Evolutionary conservation across 2,329 filamentous ascomycete species (phyloP).

Genomic region (Neofusicoccum kwambonambiense): DNA sequence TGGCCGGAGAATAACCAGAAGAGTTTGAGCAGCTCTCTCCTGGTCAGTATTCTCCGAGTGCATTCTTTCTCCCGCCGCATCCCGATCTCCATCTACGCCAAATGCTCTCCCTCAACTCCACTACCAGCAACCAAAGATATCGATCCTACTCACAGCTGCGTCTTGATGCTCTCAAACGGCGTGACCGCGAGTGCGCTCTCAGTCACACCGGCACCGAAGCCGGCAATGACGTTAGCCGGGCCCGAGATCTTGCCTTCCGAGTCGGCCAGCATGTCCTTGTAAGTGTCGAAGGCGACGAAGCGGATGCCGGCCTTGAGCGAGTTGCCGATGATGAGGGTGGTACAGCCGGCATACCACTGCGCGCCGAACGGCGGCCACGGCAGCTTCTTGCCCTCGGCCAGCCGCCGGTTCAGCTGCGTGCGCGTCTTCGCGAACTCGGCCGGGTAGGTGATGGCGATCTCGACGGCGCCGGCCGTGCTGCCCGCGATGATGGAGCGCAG

Average conservation of each 20-base stretch:
- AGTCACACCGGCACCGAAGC: conserved; percentile 91
- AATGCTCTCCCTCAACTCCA: too few species aligned
- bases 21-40: too few species aligned
- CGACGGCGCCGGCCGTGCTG: conserved; percentile 87
- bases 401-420: conserved; percentile 83
- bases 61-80: too few species aligned
- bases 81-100: neutral
- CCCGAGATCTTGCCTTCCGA: conserved; percentile 85
- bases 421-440: conserved; percentile 97
- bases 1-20: too few species aligned
- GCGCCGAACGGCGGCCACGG: conserved; percentile 91
- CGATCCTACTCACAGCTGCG: conserved; percentile 61
- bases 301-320: conserved; percentile 93
- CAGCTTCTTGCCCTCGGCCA: conserved; percentile 80
- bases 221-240: conserved; percentile 85
- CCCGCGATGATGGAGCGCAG: conserved; percentile 89
- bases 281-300: conserved; percentile 95
- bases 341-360: conserved; percentile 98
- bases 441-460: conserved; percentile 94
- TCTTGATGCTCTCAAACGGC: conserved; percentile 97
- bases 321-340: conserved; percentile 94
- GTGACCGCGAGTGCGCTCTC: conserved; percentile 93
- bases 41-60: too few species aligned
- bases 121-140: neutral
- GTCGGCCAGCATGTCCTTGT: conserved; percentile 80